A percentile compares a stretch with the other conserved stretches of the same genome.
phyloP scores from a whole-genome alignment of 202 grass and related monocot genomes.

The Musa balbisiana region DNA sequence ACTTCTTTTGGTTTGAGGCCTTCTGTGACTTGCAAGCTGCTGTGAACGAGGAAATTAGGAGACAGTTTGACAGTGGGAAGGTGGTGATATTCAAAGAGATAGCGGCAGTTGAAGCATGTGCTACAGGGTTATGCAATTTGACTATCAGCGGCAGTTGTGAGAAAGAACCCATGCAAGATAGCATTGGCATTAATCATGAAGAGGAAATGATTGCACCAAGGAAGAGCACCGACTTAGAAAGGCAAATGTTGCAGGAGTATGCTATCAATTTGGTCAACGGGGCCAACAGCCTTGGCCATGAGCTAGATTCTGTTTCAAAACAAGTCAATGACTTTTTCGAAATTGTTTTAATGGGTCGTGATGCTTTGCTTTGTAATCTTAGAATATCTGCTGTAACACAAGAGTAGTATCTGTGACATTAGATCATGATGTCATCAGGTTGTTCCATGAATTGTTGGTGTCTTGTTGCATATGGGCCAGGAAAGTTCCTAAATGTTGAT shows the following conservation, averaged over 20 bases:
- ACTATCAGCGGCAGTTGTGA: slow-evolving; percentile 15
- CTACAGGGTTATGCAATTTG: slow-evolving; percentile 37
- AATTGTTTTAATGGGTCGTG: slow-evolving; percentile 63
- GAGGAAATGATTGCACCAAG: not conserved
- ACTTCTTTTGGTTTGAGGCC: slow-evolving; percentile 63
- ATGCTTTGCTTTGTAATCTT: slow-evolving; percentile 75
- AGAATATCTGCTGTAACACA: slow-evolving; percentile 21
- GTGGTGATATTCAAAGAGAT: slow-evolving; percentile 50
- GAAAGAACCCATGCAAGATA: not conserved
- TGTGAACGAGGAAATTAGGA: slow-evolving; percentile 39
- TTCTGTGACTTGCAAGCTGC: slow-evolving; percentile 44
- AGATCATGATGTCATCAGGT: too few relatives aligned
- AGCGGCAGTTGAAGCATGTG: slow-evolving; percentile 46
- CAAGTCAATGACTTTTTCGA: slow-evolving; percentile 62
- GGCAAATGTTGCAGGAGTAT: slow-evolving; percentile 27
- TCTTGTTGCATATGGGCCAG: too few relatives aligned
- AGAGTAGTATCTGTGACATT: too few relatives aligned
- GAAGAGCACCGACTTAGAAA: slow-evolving; percentile 12
- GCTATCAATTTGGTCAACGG: slow-evolving; percentile 42
- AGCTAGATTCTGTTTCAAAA: slow-evolving; percentile 48
- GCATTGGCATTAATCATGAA: not conserved
- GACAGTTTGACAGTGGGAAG: slow-evolving; percentile 19
- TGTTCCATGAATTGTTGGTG: too few relatives aligned
- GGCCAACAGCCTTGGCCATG: slow-evolving; percentile 20
- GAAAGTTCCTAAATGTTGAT: too few relatives aligned